phyloP scores from a whole-genome alignment of 306 rosid genomes.

The Quercus glauca region DNA sequence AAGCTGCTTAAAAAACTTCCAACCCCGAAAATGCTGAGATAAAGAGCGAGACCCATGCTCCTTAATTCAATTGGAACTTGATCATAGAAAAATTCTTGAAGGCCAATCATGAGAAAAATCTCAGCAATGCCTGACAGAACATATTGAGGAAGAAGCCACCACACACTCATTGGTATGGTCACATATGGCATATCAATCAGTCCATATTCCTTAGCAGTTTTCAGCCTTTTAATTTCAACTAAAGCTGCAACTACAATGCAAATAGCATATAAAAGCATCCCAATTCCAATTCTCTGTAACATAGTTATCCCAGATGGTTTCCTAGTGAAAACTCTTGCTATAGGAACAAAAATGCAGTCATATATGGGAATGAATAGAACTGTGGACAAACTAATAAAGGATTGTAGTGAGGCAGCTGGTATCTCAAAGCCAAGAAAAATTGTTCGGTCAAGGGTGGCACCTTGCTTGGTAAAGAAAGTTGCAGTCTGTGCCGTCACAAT shows the following conservation, averaged over 20 bases:
- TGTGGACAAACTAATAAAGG: no score
- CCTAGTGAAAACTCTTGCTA: conserved; percentile 1
- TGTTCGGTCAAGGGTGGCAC: conserved; percentile 23
- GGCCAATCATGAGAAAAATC: conserved; percentile 10
- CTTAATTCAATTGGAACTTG: conserved; percentile 23
- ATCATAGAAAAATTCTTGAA: conserved; percentile 22
- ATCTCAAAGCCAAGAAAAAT: not conserved
- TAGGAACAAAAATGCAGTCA: no score
- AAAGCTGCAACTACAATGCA: not conserved
- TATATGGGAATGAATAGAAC: no score
- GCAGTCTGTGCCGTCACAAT: conserved; percentile 31
- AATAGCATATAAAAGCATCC: conserved; percentile 6
- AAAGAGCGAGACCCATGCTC: conserved; percentile 18
- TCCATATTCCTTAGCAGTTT: no score
- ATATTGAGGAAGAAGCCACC: no score
- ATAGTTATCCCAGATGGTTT: conserved; percentile 26
- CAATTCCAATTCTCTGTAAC: conserved; percentile 29
- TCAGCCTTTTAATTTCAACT: no score
- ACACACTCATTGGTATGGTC: no score
- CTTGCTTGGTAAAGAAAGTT: conserved; percentile 45
- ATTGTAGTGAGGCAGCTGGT: no score
- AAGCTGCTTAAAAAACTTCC: conserved; percentile 19
- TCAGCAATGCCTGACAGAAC: not conserved
- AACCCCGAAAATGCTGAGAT: conserved; percentile 20
- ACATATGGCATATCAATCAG: no score